A percentile compares a stretch with the other conserved stretches of the same genome.
Evolutionary conservation across 306 rosid genomes (phyloP).

Genomic region (Lathyrus oleraceus): DNA sequence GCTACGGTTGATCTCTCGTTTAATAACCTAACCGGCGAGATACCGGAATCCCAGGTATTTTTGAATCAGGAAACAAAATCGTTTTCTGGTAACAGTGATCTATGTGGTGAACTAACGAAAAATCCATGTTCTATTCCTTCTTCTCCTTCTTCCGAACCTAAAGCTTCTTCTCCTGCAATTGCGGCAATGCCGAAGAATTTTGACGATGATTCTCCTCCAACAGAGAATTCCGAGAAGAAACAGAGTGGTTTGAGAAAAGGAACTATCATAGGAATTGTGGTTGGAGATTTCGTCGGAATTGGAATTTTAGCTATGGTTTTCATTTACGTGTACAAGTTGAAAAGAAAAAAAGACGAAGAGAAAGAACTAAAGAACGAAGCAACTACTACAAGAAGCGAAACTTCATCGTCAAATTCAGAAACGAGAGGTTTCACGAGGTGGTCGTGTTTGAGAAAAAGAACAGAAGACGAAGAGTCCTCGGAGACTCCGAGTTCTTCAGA

Average conservation of each 20-base stretch:
- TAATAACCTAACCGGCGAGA: constrained; percentile 64
- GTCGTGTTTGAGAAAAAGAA: constrained; percentile 72
- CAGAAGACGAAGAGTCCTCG: constrained; percentile 53
- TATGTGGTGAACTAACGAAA: constrained; percentile 59
- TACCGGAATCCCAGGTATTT: constrained; percentile 55
- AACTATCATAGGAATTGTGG: constrained; percentile 64
- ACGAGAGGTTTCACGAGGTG: constrained; percentile 71
- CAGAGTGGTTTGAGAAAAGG: constrained; percentile 50
- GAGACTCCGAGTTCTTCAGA: constrained; percentile 46
- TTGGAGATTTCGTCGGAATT: constrained; percentile 64
- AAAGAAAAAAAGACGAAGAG: constrained; percentile 49
- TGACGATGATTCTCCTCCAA: constrained; percentile 47
- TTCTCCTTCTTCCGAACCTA: constrained; percentile 51
- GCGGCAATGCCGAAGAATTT: constrained; percentile 74
- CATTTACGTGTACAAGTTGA: constrained; percentile 50
- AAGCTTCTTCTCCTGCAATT: constrained; percentile 58
- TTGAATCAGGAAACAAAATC: constrained; percentile 42
- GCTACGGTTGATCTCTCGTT: constrained; percentile 78
- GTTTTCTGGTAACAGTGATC: constrained; percentile 57
- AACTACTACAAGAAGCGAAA: constrained; percentile 33
- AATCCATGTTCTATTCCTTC: constrained; percentile 67
- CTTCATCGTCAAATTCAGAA: constrained; percentile 60
- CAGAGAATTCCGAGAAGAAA: neutral
- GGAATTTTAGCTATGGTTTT: constrained; percentile 55
- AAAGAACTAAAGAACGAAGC: constrained; percentile 44